Evolutionary conservation across 495 filamentous ascomycete species (phyloP).

Genomic region (Lasiosphaeria ovina): DNA sequence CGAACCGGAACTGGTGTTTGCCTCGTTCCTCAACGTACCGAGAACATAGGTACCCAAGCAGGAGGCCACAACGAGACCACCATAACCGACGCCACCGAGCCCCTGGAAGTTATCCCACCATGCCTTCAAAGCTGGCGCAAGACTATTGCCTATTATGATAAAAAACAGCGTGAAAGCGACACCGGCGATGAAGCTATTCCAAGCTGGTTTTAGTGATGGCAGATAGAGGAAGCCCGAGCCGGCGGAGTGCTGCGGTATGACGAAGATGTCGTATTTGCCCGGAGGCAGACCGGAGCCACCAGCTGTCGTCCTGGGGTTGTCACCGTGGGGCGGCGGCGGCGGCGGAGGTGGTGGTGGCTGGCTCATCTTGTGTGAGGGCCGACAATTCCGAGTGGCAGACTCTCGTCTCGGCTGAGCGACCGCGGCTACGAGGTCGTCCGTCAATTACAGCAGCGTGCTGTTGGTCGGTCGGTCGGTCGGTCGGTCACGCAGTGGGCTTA

Average conservation of each 20-base stretch:
- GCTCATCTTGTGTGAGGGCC: slow-evolving; percentile 38
- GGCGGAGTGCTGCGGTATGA: slow-evolving; percentile 90
- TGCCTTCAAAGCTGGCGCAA: slow-evolving; percentile 64
- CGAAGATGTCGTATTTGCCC: slow-evolving; percentile 94
- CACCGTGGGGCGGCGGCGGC: slow-evolving; percentile 57
- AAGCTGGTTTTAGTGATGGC: slow-evolving; percentile 77
- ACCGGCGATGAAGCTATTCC: slow-evolving; percentile 89
- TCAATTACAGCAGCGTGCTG: background rate
- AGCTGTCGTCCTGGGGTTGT: slow-evolving; percentile 52
- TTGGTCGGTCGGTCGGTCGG: slow-evolving; percentile 1
- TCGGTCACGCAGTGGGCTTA: no score
- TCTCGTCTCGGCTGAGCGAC: slow-evolving; percentile 5
- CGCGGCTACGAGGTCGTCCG: slow-evolving; percentile 1
- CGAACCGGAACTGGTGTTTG: background rate
- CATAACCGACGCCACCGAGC: slow-evolving; percentile 59
- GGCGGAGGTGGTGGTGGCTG: slow-evolving; percentile 57
- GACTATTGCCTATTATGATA: slow-evolving; percentile 63
- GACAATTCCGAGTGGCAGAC: slow-evolving; percentile 18
- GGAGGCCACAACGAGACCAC: slow-evolving; percentile 60
- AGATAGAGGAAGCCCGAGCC: slow-evolving; percentile 92
- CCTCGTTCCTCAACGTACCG: slow-evolving; percentile 44
- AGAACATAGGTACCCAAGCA: slow-evolving; percentile 71
- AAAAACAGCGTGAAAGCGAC: slow-evolving; percentile 67
- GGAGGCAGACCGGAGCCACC: slow-evolving; percentile 59
- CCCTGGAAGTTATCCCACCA: slow-evolving; percentile 66